Conservation (phyloP, 805 yeast species). For the Blastobotrys parvus region DNA sequence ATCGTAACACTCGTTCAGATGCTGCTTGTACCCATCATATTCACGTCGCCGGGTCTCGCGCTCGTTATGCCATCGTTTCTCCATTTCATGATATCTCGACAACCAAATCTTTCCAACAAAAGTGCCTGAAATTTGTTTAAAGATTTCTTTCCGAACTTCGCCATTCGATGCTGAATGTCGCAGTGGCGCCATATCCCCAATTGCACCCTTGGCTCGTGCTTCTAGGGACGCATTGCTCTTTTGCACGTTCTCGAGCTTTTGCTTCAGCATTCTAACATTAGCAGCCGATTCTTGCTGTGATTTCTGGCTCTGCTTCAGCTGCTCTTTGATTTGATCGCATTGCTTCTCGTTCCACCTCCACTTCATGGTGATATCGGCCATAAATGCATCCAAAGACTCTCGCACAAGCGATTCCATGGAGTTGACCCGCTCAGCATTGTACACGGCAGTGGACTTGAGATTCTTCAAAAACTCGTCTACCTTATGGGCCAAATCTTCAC, state of each 20-base stretch:
- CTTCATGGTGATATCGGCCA: not conserved
- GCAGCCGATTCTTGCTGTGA: not conserved
- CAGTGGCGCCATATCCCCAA: not conserved
- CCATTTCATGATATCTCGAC: slow-evolving; percentile 4
- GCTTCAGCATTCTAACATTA: not conserved
- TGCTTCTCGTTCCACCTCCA: not conserved
- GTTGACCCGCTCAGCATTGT: not conserved
- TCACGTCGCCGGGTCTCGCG: slow-evolving; percentile 3
- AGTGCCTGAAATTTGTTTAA: not conserved
- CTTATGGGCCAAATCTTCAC: slow-evolving; percentile 2
- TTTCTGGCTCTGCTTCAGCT: not conserved
- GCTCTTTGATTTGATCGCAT: not conserved
- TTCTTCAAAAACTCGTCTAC: not conserved
- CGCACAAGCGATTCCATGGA: not conserved
- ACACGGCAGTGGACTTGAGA: not conserved
- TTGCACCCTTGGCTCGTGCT: not conserved
- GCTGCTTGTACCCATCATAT: slow-evolving; percentile 4
- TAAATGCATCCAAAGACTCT: not conserved
- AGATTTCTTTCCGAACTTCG: not conserved
- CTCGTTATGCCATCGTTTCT: slow-evolving; percentile 4
- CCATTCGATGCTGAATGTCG: not conserved
- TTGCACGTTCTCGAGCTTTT: not conserved
- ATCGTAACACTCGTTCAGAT: slow-evolving; percentile 3
- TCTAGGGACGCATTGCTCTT: not conserved
- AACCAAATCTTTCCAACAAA: slow-evolving; percentile 2